Evolutionary conservation across 139 green algal species (phyloP), one percentile per base, ranked within the genome.

Genomic region (Edaphochlamys debaryana): DNA sequence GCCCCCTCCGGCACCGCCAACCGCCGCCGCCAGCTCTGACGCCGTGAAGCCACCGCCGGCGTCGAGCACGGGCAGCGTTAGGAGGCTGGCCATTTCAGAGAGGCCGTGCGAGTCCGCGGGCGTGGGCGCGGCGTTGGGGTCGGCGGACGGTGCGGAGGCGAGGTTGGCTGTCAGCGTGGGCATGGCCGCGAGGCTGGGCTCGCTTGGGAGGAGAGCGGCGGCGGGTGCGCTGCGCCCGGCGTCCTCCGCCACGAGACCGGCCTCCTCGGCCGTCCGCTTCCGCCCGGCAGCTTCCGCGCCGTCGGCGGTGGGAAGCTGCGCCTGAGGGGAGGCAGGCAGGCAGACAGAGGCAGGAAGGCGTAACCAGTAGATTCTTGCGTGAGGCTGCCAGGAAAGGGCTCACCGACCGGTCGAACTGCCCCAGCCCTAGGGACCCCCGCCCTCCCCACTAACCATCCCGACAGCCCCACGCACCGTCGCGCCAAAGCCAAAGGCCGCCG

Each of bases 241-340:
- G n/a, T 56, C 27, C 0, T 8, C 38, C 3, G 23, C 30, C 9
- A 27, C 29, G 3, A 81, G 15, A 4, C 75, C 75, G 0, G 75
- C 75, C 19, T 81, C 60, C 25, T 81, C 75, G 0, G 60, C 75
- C 0, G 60, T 72, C 20, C 75, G 75, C 41, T 81, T 81, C 41
- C 41, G 6, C 9, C 19, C 56, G n/a, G 56, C 56, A 6, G 56
- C 25, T 15, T 63, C 56, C 23, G 22, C 25, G 25, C 9, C 17
- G 9, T 27, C 50, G 25, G 50, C 50, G 25, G 50, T 22, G 50
- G 50, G 20, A 58, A 22, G 25, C 23, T 19, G 50, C 50, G 23
- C 20, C 25, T 58, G 50, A 22, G 4, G 50, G 50, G 23, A 22
- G 2, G 23, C 25, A 6, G 15, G 23, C 56, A 62, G 52, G 13